These are phyloP conservation scores for Diaporthe batatas DNA, from an alignment of 2,329 filamentous ascomycete species.

Conservation along the genomic window DNA sequence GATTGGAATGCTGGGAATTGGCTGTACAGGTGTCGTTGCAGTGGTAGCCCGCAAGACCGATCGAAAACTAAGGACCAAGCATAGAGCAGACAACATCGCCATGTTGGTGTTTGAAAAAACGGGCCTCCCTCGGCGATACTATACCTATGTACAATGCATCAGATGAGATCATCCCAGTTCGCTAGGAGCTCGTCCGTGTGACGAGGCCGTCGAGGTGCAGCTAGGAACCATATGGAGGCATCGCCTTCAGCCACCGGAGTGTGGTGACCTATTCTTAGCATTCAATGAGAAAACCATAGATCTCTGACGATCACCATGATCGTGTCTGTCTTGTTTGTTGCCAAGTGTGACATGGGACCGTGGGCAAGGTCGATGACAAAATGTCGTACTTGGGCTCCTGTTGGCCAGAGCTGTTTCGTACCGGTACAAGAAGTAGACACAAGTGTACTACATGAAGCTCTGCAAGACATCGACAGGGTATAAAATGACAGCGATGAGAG, in stretches of 20 bases:
- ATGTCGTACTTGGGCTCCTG: not conserved
- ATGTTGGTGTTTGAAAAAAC: not conserved
- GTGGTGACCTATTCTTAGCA: not conserved
- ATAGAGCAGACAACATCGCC: not conserved
- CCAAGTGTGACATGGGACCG: not conserved
- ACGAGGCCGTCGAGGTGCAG: too few relatives aligned
- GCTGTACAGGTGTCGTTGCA: not conserved
- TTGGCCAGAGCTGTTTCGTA: conserved; percentile 3
- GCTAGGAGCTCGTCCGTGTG: not conserved
- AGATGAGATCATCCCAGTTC: not conserved
- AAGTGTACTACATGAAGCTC: not conserved
- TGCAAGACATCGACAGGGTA: not conserved
- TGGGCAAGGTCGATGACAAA: not conserved
- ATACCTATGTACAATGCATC: not conserved
- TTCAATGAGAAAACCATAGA: not conserved
- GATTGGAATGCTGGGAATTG: conserved; percentile 6
- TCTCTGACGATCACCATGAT: conserved; percentile 1
- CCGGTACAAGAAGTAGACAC: conserved; percentile 28
- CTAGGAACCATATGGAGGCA: not conserved
- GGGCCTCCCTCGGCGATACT: not conserved
- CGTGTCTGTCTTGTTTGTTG: not conserved
- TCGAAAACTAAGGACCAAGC: not conserved
- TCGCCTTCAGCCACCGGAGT: not conserved
- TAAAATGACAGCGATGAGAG: not conserved
- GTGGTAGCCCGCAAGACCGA: not conserved